Conservation (phyloP, 169 alveolate genomes). For the Cryptosporidium bovis region DNA sequence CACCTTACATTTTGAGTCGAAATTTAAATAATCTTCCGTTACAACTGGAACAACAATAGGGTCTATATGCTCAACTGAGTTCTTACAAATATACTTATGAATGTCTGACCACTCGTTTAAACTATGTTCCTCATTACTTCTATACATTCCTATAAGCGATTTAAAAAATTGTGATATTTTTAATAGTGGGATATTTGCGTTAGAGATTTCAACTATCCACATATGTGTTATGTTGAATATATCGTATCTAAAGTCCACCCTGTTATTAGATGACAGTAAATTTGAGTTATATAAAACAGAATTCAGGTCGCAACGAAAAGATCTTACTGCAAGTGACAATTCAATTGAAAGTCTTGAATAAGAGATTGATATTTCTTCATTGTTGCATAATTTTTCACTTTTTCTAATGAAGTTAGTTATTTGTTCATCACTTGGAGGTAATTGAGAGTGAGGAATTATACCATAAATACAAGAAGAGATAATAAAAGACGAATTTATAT, state of each 20-base stretch:
- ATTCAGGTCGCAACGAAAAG: constrained; percentile 51
- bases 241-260: constrained; percentile 43
- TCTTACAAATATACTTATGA: constrained; percentile 10
- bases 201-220: constrained; percentile 49
- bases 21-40: background rate
- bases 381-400: background rate
- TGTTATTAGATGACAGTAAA: constrained; percentile 1
- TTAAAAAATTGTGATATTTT: constrained; percentile 10
- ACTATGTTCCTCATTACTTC: background rate
- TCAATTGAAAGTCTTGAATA: constrained; percentile 7
- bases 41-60: constrained; percentile 36
- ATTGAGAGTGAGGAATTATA: constrained; percentile 26
- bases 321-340: constrained; percentile 45
- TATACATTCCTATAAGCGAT: constrained; percentile 18
- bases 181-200: background rate
- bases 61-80: constrained; percentile 6
- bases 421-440: constrained; percentile 8
- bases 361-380: background rate
- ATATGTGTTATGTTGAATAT: constrained; percentile 36
- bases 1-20: constrained; percentile 11
- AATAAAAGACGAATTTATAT: constrained; percentile 19
- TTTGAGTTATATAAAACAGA: constrained; percentile 28
- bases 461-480: constrained; percentile 38
- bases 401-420: background rate
- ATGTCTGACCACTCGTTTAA: constrained; percentile 26